Evolutionary conservation across 768 basidiomycete species (phyloP), one percentile per base, ranked within the genome.

Genomic region (Lyophyllum atratum): DNA sequence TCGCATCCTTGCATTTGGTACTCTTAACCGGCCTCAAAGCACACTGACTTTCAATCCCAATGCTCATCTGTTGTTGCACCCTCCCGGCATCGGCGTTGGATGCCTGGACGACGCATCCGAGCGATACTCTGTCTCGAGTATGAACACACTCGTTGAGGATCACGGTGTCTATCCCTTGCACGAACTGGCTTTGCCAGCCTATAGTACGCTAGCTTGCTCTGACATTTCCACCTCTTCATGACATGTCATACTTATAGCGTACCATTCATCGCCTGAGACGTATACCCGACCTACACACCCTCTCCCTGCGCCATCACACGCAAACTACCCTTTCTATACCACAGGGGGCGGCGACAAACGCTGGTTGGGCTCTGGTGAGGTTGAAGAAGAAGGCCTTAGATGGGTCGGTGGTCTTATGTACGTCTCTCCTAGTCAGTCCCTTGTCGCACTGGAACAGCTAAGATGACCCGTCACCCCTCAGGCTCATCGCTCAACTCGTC

Each of bases 351-450:
- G 76, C 26, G 90, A 92, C 69, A 77, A 76, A 59, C 81, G 88
- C 24, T 88, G 90, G 88, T 54, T 80, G 22, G 76, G 73, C 22
- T 72, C 73, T 11, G 80, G 78, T 21, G 79, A 76, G 52, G 70
- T 79, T 12, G 81, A 85, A 63, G 83, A 83, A 68, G 80, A 80
- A 37, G 86, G 84, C n/a, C 66, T 80, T 54, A 79, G 85, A 46
- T 92, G 90, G 90, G 83, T 90, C 10, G 90, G 90, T 26, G 76
- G 82, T 21, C 65, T 92, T 60, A 83, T 92, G 90, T 67, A 31
- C 51, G 62, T 44, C 22, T 25, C 50, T 15, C 21, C 28, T 24
- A 14, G 37, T 5, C 4, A n/a, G n/a, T n/a, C n/a, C n/a, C n/a
- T n/a, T n/a, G n/a, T n/a, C n/a, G n/a, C 42, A 19, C 12, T 24